Evolutionary conservation across 768 basidiomycete species (phyloP).

Genomic region (Boletellus sp.): DNA sequence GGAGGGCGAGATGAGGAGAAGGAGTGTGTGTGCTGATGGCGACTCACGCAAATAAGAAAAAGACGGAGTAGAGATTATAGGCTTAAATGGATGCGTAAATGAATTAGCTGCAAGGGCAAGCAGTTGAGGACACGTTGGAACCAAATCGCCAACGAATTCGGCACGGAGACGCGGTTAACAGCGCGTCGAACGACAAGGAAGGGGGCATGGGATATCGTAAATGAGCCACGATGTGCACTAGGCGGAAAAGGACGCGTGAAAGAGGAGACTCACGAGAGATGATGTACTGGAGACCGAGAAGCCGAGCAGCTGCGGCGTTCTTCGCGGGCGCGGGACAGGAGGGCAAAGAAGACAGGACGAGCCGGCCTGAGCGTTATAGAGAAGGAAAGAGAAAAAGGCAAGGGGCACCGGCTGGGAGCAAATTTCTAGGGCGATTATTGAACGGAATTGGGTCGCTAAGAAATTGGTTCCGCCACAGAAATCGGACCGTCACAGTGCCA

Average conservation of each 20-base stretch:
- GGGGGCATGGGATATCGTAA: conserved; percentile 29
- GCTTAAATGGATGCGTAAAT: conserved; percentile 31
- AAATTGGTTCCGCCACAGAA: conserved; percentile 35
- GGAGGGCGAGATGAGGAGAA: conserved; percentile 16
- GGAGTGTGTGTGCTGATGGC: conserved; percentile 3
- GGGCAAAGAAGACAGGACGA: conserved; percentile 23
- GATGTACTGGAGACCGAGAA: conserved; percentile 29
- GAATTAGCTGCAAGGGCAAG: conserved; percentile 33
- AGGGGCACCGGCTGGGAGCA: conserved; percentile 27
- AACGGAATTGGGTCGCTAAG: conserved; percentile 36
- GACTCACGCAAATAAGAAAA: conserved; percentile 29
- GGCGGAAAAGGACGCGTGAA: conserved; percentile 29
- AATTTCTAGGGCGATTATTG: conserved; percentile 34
- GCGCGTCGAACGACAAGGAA: conserved; percentile 25
- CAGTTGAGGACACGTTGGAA: conserved; percentile 24
- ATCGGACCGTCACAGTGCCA: conserved; percentile 27
- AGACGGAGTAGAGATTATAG: conserved; percentile 30
- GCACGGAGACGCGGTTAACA: conserved; percentile 30
- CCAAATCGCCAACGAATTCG: conserved; percentile 19
- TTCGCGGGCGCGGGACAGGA: conserved; percentile 19
- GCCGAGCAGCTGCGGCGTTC: conserved; percentile 16
- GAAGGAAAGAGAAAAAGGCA: conserved; percentile 28
- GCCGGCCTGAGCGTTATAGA: conserved; percentile 22
- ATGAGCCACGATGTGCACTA: conserved; percentile 28
- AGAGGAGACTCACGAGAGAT: conserved; percentile 31